Percentiles rank a stretch among this genome's conserved stretches.
Conservation (phyloP, 228 moss, liverwort and hornwort species). For the Sphagnum magellanicum region DNA sequence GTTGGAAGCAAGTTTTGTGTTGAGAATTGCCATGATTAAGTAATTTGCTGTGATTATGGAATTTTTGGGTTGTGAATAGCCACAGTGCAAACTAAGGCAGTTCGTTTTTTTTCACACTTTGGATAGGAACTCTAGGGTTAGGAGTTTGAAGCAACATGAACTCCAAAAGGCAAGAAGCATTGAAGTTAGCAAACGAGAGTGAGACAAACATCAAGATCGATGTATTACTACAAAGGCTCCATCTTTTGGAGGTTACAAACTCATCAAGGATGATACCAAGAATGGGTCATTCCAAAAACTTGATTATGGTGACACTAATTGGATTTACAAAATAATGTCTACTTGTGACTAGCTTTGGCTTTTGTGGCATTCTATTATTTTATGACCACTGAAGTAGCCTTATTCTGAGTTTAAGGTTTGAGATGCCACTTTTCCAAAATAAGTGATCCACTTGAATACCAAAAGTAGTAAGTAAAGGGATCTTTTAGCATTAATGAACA, state of each 20-base stretch:
- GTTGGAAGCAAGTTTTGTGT: no score
- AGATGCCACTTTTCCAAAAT: no score
- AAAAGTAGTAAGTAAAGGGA: no score
- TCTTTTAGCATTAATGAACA: no score
- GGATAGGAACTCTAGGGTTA: conserved; percentile 11
- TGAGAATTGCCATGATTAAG: no score
- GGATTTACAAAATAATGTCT: conserved; percentile 39
- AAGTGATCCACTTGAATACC: no score
- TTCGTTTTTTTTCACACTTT: conserved; percentile 6
- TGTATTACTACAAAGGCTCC: conserved; percentile 25
- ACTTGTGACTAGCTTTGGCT: background rate
- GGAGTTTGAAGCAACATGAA: conserved; percentile 47
- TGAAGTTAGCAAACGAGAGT: conserved; percentile 40
- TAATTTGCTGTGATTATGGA: no score
- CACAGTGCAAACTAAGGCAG: conserved; percentile 17
- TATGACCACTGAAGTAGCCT: no score
- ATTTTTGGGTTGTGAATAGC: conserved; percentile 11
- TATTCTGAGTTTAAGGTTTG: no score
- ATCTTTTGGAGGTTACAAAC: conserved; percentile 23
- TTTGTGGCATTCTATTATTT: no score
- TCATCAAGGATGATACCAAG: conserved; percentile 22
- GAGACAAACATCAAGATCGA: conserved; percentile 43
- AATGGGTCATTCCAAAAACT: conserved; percentile 15
- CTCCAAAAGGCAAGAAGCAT: conserved; percentile 1
- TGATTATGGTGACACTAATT: conserved; percentile 28